Evolutionary conservation across 2,329 filamentous ascomycete genomes (phyloP).

Genomic region (Lachnellula occidentalis): DNA sequence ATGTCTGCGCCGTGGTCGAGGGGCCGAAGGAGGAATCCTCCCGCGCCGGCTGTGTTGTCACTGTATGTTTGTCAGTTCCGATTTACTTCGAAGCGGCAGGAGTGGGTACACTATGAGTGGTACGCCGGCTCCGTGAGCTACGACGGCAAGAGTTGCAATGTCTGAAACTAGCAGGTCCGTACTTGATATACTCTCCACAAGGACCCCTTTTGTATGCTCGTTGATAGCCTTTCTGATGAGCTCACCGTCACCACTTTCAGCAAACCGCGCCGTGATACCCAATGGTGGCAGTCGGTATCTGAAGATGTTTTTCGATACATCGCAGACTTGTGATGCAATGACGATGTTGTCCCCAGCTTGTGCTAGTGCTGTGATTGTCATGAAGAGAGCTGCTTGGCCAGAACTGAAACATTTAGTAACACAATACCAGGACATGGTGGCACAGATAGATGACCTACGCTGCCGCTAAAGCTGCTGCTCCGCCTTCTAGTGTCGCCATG

Average conservation of each 20-base stretch:
- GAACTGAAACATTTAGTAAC: neutral
- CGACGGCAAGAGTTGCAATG: conserved; percentile 56
- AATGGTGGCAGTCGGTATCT: conserved; percentile 59
- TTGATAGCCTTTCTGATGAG: conserved; percentile 58
- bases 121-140: conserved; percentile 55
- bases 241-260: conserved; percentile 52
- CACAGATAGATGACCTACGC: conserved; percentile 54
- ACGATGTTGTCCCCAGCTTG: conserved; percentile 62
- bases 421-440: conserved; percentile 36
- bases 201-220: conserved; percentile 62
- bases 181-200: conserved; percentile 62
- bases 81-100: too few relatives aligned
- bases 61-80: too few relatives aligned
- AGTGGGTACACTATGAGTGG: conserved; percentile 33
- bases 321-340: conserved; percentile 59
- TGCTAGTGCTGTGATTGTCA: conserved; percentile 57
- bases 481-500: conserved; percentile 61
- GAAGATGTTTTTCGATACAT: conserved; percentile 63
- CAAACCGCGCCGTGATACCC: conserved; percentile 60
- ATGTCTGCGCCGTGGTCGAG: too few relatives aligned
- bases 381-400: conserved; percentile 38
- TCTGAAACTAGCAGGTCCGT: conserved; percentile 64
- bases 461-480: conserved; percentile 57
- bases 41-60: too few relatives aligned
- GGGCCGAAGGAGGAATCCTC: too few relatives aligned